These are phyloP conservation scores for Fraxinus albicans DNA, from an alignment of 305 asterid genomes.

Conservation along the genomic window DNA sequence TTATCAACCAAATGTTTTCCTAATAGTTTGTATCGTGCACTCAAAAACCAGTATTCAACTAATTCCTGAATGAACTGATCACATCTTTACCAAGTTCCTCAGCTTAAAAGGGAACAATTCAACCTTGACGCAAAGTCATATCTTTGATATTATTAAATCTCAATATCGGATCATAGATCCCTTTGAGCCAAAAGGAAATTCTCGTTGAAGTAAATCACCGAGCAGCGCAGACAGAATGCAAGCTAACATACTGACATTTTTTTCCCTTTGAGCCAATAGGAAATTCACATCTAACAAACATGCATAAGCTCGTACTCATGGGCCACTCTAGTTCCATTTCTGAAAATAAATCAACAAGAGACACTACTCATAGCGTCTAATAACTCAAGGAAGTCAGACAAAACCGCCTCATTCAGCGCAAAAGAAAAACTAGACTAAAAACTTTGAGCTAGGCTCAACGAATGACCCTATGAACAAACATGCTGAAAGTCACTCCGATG, in stretches of 20 bases:
- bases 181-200: background rate
- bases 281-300: background rate
- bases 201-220: background rate
- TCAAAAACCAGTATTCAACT: background rate
- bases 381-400: background rate
- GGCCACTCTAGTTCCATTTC: background rate
- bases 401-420: background rate
- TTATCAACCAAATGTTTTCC: background rate
- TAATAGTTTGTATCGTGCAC: background rate
- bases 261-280: no score
- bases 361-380: background rate
- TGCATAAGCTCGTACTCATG: background rate
- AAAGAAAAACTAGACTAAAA: no score
- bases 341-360: background rate
- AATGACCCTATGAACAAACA: no score
- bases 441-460: background rate
- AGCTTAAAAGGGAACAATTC: background rate
- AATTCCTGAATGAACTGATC: background rate
- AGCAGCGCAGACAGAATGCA: no score
- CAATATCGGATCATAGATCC: background rate
- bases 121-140: background rate
- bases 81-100: background rate
- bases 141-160: background rate
- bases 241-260: no score
- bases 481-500: no score